Conservation (phyloP, 148 eudicot genomes). For the Amaranthus hypochondriacus region DNA sequence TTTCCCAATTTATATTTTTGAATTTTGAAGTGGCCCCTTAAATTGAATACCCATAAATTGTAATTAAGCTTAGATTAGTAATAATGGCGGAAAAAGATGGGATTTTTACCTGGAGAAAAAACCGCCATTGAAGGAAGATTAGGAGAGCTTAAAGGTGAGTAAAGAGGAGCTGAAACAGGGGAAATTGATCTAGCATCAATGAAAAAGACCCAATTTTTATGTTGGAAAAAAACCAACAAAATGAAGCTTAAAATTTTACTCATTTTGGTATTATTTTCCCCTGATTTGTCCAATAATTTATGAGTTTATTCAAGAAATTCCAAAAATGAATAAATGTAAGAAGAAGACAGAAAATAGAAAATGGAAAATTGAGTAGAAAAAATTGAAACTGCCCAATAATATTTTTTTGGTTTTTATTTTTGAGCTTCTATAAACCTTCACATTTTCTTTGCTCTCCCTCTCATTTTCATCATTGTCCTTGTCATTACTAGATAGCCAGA, state of each 20-base stretch:
- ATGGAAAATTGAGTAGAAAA: too few relatives aligned
- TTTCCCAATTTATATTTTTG: neutral
- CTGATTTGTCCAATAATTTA: too few relatives aligned
- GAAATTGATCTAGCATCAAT: conserved; percentile 29
- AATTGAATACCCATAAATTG: neutral
- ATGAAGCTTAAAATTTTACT: conserved; percentile 10
- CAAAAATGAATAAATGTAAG: conserved; percentile 2
- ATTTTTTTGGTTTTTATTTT: neutral
- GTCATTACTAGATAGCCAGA: conserved; percentile 7
- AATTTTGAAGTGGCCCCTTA: conserved; percentile 14
- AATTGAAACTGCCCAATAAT: neutral
- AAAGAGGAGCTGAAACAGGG: conserved; percentile 27
- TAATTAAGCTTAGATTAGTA: neutral
- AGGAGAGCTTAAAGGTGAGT: conserved; percentile 20
- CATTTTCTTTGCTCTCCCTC: conserved; percentile 1
- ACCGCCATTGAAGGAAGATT: conserved; percentile 37
- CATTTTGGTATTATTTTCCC: conserved; percentile 3
- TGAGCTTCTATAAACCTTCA: neutral
- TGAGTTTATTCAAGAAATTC: neutral
- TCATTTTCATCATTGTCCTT: conserved; percentile 9
- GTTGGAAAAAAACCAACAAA: conserved; percentile 28
- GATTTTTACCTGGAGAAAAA: conserved; percentile 40
- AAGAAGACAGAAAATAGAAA: conserved; percentile 14
- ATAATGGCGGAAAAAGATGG: neutral
- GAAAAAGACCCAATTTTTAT: conserved; percentile 12